Percentiles rank a stretch among this genome's conserved stretches.
These are phyloP conservation scores for Magnusiomyces fungicola DNA, from an alignment of 1,139 yeast genomes.

Conservation along the genomic window DNA sequence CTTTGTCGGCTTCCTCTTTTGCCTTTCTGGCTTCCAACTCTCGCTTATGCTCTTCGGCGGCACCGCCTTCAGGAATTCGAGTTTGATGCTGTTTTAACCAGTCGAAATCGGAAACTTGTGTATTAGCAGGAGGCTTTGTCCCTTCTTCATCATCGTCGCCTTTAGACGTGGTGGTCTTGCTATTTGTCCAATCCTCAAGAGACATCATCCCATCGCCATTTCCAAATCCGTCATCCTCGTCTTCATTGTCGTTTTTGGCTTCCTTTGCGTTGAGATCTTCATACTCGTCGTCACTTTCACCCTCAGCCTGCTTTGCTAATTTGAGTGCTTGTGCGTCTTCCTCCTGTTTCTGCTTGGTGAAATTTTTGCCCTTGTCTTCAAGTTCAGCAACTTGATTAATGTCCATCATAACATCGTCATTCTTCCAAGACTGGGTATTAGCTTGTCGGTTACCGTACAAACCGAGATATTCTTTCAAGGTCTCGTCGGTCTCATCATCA, in stretches of 20 bases:
- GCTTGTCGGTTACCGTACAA: slow-evolving; percentile 71
- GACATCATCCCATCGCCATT: slow-evolving; percentile 22
- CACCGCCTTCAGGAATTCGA: slow-evolving; percentile 41
- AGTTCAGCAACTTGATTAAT: slow-evolving; percentile 20
- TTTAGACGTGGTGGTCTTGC: slow-evolving; percentile 16
- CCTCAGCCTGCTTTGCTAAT: slow-evolving; percentile 16
- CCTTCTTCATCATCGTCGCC: slow-evolving; percentile 25
- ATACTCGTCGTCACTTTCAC: slow-evolving; percentile 28
- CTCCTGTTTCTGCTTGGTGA: slow-evolving; percentile 18
- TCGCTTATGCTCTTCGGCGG: slow-evolving; percentile 39
- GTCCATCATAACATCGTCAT: slow-evolving; percentile 50
- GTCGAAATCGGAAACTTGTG: slow-evolving; percentile 77
- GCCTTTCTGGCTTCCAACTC: slow-evolving; percentile 22
- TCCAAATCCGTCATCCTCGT: slow-evolving; percentile 22
- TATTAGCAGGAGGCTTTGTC: slow-evolving; percentile 42
- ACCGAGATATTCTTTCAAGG: slow-evolving; percentile 70
- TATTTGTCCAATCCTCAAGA: slow-evolving; percentile 10
- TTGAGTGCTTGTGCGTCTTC: slow-evolving; percentile 9
- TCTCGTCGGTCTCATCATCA: slow-evolving; percentile 41
- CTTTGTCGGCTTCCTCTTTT: slow-evolving; percentile 10
- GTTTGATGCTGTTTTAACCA: slow-evolving; percentile 76
- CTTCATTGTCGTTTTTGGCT: slow-evolving; percentile 22
- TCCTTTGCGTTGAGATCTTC: slow-evolving; percentile 19
- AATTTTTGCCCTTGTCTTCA: slow-evolving; percentile 10
- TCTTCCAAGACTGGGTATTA: slow-evolving; percentile 62